These are phyloP conservation scores for Hyphodiscus hymeniophilus DNA, from an alignment of 495 filamentous ascomycete species.

Conservation along the genomic window DNA sequence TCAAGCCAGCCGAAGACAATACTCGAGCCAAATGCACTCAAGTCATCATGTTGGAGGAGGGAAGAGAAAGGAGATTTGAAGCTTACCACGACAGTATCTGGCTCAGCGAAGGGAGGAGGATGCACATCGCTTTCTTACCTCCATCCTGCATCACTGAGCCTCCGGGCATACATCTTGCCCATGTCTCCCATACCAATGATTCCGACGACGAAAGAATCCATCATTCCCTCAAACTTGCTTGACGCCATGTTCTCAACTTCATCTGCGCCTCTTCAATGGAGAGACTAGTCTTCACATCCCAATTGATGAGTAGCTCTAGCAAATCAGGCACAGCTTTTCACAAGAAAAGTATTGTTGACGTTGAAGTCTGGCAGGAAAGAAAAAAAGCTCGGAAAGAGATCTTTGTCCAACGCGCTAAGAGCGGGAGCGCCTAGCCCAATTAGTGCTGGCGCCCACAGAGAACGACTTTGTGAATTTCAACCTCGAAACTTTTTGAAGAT, in stretches of 20 bases:
- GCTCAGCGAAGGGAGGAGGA: constrained; percentile 25
- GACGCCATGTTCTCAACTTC: constrained; percentile 9
- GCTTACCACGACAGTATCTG: constrained; percentile 17
- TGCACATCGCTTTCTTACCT: constrained; percentile 53
- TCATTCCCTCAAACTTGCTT: constrained; percentile 23
- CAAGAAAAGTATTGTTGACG: neutral
- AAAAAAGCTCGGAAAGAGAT: neutral
- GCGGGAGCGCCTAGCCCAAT: neutral
- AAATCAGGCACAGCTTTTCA: neutral
- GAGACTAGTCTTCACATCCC: neutral
- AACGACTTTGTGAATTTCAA: constrained; percentile 1
- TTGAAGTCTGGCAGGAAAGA: neutral
- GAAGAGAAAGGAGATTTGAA: constrained; percentile 20
- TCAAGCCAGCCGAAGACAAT: constrained; percentile 44
- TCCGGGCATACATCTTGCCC: constrained; percentile 97
- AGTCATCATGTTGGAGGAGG: constrained; percentile 71
- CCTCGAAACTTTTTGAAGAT: constrained; percentile 8
- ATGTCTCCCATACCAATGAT: constrained; percentile 99
- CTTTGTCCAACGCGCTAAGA: neutral
- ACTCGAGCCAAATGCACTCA: constrained; percentile 99
- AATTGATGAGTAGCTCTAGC: neutral
- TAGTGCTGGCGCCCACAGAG: neutral
- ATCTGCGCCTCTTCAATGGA: neutral
- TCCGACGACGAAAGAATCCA: constrained; percentile 66
- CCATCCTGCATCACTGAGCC: constrained; percentile 85